A percentile compares a stretch with the other conserved stretches of the same genome.
These are phyloP conservation scores for Carex sylvatica DNA, from an alignment of 202 grass and related monocot genomes.

Conservation along the genomic window DNA sequence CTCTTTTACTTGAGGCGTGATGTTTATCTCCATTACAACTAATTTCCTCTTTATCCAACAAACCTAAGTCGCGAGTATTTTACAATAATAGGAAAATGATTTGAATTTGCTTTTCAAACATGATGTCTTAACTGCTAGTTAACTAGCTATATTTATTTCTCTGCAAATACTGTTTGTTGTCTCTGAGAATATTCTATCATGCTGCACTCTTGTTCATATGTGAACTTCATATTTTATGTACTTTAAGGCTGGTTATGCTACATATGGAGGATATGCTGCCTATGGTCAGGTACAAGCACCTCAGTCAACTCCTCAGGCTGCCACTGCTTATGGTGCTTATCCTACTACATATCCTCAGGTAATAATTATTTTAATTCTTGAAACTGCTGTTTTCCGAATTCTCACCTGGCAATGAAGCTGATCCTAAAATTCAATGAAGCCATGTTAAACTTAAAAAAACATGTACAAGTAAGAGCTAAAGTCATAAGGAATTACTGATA, in stretches of 20 bases:
- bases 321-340: constrained; percentile 72
- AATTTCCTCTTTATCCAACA: background rate
- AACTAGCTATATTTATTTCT: background rate
- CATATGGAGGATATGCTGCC: constrained; percentile 73
- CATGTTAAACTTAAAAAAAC: too few species aligned
- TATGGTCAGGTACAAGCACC: constrained; percentile 62
- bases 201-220: constrained; percentile 5
- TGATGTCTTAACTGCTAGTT: background rate
- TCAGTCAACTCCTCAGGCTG: constrained; percentile 64
- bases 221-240: constrained; percentile 14
- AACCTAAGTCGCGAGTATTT: background rate
- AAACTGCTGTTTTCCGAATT: background rate
- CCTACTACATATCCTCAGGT: constrained; percentile 77
- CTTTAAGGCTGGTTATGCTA: constrained; percentile 64
- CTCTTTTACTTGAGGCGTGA: background rate
- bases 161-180: background rate
- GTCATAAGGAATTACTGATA: background rate
- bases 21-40: background rate
- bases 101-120: background rate
- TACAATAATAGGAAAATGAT: background rate
- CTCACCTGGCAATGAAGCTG: background rate
- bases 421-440: too few species aligned
- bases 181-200: constrained; percentile 14
- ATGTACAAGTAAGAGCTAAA: too few species aligned
- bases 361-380: constrained; percentile 17